A percentile compares a stretch with the other conserved stretches of the same genome.
Conservation (phyloP, 1,139 yeast species). For the Nadsonia commutata region DNA sequence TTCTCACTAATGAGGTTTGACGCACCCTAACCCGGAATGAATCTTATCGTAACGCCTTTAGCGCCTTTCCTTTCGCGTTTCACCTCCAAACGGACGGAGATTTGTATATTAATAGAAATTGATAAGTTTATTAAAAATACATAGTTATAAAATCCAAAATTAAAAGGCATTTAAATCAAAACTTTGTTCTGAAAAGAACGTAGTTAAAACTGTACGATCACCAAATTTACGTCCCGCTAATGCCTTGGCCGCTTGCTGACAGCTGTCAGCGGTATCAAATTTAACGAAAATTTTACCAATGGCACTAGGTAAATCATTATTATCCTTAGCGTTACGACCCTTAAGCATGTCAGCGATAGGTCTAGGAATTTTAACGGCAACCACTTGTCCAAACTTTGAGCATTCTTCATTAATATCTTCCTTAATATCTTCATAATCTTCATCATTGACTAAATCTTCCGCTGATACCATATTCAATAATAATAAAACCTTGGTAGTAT, state of each 20-base stretch:
- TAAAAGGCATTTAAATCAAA: constrained; percentile 21
- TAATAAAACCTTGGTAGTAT: constrained; percentile 39
- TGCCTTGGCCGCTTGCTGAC: constrained; percentile 44
- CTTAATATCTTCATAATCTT: constrained; percentile 33
- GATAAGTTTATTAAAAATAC: no score
- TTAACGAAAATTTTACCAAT: constrained; percentile 63
- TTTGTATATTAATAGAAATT: no score
- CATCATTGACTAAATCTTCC: constrained; percentile 43
- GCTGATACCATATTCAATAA: constrained; percentile 52
- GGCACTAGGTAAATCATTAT: constrained; percentile 30
- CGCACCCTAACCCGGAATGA: no score
- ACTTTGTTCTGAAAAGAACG: constrained; percentile 48
- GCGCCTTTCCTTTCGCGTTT: no score
- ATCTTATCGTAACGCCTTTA: no score
- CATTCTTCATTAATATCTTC: constrained; percentile 42
- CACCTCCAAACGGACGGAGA: no score
- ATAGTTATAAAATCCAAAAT: constrained; percentile 2
- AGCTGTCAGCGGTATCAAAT: constrained; percentile 37
- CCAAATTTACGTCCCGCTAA: constrained; percentile 56
- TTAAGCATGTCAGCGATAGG: constrained; percentile 39
- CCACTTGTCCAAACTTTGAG: constrained; percentile 37
- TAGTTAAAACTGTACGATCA: constrained; percentile 56
- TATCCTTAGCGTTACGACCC: constrained; percentile 10
- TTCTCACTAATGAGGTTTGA: no score
- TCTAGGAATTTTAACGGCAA: constrained; percentile 47